phyloP scores from a whole-genome alignment of 805 yeast species.

The Scheffersomyces spartinae region DNA sequence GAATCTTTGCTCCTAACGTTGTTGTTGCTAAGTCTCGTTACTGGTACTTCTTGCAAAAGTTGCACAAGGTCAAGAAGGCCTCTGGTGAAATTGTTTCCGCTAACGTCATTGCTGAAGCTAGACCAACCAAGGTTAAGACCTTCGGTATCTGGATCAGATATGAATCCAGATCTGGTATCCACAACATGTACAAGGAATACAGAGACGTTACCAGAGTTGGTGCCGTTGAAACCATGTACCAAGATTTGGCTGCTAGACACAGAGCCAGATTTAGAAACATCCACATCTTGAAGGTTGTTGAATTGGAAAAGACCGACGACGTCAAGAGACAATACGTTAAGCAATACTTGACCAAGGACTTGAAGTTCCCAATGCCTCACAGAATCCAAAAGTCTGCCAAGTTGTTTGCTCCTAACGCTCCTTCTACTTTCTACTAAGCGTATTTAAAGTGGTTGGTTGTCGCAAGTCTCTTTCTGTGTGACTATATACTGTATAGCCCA shows the following conservation, averaged over 20 bases:
- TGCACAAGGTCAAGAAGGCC: constrained; percentile 99
- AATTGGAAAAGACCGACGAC: constrained; percentile 93
- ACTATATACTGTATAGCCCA: too few relatives aligned
- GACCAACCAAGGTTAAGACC: constrained; percentile 99
- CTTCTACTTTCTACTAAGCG: constrained; percentile 90
- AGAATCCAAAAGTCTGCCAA: constrained; percentile 87
- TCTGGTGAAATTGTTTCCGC: constrained; percentile 98
- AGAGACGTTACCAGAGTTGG: constrained; percentile 98
- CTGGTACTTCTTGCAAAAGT: constrained; percentile 99
- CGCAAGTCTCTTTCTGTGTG: too few relatives aligned
- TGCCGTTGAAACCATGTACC: constrained; percentile 97
- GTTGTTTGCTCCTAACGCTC: constrained; percentile 86
- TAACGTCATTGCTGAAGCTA: constrained; percentile 83
- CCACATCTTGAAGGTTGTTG: constrained; percentile 99
- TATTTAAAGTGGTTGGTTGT: too few relatives aligned
- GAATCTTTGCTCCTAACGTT: constrained; percentile 97
- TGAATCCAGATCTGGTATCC: constrained; percentile 99
- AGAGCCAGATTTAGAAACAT: constrained; percentile 99
- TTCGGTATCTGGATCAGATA: constrained; percentile 99
- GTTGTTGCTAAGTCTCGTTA: constrained; percentile 99
- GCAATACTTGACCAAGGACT: constrained; percentile 90
- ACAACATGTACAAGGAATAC: constrained; percentile 99
- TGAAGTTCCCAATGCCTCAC: constrained; percentile 99
- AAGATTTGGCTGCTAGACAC: constrained; percentile 99
- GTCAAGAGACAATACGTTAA: constrained; percentile 98